A percentile compares a stretch with the other conserved stretches of the same genome.
phyloP scores from a whole-genome alignment of 129 eudicot species.

The Flaveria robusta region DNA sequence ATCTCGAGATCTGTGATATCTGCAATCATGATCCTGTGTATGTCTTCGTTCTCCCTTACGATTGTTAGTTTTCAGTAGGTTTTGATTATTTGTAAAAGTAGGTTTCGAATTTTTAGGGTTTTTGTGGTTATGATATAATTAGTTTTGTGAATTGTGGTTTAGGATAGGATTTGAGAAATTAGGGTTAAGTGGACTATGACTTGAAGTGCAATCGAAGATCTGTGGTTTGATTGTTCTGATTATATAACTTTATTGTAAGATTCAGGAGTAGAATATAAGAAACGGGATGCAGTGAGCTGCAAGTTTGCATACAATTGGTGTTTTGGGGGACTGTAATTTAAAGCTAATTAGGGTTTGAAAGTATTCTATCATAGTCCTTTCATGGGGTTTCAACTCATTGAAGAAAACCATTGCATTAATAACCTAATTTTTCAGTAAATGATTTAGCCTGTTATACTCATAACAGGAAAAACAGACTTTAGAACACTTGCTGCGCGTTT shows the following conservation, averaged over 20 bases:
- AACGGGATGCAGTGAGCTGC: conserved; percentile 5
- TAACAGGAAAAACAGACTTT: background rate
- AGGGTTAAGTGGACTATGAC: background rate
- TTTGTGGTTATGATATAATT: conserved; percentile 5
- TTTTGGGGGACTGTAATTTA: background rate
- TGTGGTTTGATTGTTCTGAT: conserved; percentile 6
- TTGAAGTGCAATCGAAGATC: conserved; percentile 24
- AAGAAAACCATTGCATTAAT: background rate
- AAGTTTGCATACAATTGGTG: conserved; percentile 4
- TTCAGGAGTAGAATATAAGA: conserved; percentile 23
- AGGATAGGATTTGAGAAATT: conserved; percentile 18
- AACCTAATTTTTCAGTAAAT: background rate
- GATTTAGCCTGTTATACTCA: background rate
- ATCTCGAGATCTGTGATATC: conserved; percentile 61
- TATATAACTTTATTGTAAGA: conserved; percentile 17
- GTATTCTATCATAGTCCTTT: conserved; percentile 7
- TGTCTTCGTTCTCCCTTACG: conserved; percentile 1
- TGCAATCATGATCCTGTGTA: conserved; percentile 60
- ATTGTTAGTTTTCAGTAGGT: background rate
- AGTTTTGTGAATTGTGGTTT: background rate
- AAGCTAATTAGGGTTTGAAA: conserved; percentile 9
- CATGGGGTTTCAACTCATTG: conserved; percentile 6
- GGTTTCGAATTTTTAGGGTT: conserved; percentile 23
- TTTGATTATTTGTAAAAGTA: background rate
- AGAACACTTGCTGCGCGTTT: background rate